Evolutionary conservation across 176 grass and related monocot genomes (phyloP), one percentile per base, ranked within the genome.

Genomic region (Coix lacrymajobi): DNA sequence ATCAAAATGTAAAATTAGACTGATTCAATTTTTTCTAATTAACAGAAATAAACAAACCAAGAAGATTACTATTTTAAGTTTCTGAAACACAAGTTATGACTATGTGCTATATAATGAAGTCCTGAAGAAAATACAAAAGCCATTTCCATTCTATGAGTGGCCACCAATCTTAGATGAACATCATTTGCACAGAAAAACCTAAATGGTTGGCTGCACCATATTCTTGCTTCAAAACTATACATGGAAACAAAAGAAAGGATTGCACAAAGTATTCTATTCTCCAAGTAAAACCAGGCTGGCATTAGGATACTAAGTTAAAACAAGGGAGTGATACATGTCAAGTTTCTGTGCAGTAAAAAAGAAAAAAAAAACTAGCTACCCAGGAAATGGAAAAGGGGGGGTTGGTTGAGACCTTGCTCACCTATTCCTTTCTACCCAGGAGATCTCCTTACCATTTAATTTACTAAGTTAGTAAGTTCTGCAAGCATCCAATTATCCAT

Each of bases 11-110:
- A 62, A 61, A 40, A 49, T 20, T 73, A 39, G 8, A 8, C 19
- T 25, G 22, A 69, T 44, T 58, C 45, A 58, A 8, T 40, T 40
- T 40, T 14, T 76, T 38, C 16, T 34, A 69, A 79, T 7, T 24
- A 85, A 63, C 22, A 78, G 12, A 57, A 78, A 33, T 22, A 51
- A 76, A 41, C 43, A 75, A 77, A 20, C 29, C 44, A 84, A 76
- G 60, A 83, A 9, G 62, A 19, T 58, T 77, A 78, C 11, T 68
- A 78, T 10, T 20, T 78, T 3, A 69, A 69, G 20, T 16, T 16
- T 78, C 26, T 28, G 30, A 12, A 11, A 11, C 45, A 69, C 11
- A 30, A 75, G 41, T 29, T 77, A 78, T 13, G 34, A 57, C 20
- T 43, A 66, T 4, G 24, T 29, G 44, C 25, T 54, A 28, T 57